Conservation (phyloP, 2,329 filamentous ascomycete species). For the Emydomyces testavorans region DNA sequence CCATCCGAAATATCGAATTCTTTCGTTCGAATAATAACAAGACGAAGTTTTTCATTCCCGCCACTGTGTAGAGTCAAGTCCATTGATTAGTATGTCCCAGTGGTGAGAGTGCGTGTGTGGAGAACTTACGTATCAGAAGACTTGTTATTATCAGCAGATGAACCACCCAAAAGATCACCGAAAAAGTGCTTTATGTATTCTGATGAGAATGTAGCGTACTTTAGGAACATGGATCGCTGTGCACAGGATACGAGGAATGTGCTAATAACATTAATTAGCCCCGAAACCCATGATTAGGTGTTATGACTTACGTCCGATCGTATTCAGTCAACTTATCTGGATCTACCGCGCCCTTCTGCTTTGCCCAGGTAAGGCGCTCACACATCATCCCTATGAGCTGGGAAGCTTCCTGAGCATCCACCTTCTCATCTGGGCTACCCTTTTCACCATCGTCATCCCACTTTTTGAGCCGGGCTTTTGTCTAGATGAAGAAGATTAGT, state of each 20-base stretch:
- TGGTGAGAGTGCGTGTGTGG: no score
- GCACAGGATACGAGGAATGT: neutral
- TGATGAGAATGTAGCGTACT: neutral
- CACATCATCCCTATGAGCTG: constrained; percentile 9
- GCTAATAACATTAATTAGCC: no score
- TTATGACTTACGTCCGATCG: neutral
- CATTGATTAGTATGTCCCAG: no score
- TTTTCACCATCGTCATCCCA: neutral
- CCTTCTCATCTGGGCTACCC: neutral
- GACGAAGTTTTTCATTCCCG: no score
- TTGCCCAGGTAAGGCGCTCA: neutral
- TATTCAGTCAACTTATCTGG: neutral
- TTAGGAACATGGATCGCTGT: neutral
- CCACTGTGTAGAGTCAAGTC: no score
- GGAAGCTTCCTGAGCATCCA: constrained; percentile 3
- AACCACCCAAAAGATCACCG: neutral
- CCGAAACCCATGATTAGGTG: no score
- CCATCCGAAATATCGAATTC: neutral
- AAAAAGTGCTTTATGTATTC: neutral
- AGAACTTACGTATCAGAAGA: no score
- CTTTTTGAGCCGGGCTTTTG: neutral
- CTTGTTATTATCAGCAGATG: no score
- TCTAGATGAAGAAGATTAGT: neutral
- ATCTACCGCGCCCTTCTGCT: neutral
- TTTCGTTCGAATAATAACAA: no score